phyloP scores from a whole-genome alignment of 495 filamentous ascomycete genomes.

The Tetracladium marchalianum region DNA sequence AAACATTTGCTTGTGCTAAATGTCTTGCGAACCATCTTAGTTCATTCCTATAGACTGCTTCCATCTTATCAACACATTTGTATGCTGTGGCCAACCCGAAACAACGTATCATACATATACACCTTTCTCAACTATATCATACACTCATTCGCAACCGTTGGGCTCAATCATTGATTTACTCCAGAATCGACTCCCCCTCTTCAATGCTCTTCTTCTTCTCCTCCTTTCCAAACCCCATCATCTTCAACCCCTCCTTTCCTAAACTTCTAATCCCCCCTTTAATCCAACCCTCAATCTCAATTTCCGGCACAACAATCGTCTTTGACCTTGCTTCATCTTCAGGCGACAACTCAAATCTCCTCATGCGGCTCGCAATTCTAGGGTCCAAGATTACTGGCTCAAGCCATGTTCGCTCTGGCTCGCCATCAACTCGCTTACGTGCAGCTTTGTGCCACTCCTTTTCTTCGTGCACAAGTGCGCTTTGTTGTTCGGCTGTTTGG shows the following conservation, averaged over 20 bases:
- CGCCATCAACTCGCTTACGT: constrained; percentile 48
- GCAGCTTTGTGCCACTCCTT: constrained; percentile 77
- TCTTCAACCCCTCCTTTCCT: constrained; percentile 7
- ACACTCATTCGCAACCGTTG: no score
- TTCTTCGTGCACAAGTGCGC: constrained; percentile 68
- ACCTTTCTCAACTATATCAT: no score
- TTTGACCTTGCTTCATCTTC: constrained; percentile 60
- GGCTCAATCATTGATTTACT: constrained; percentile 3
- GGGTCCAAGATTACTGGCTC: constrained; percentile 69
- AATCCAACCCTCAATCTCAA: constrained; percentile 56
- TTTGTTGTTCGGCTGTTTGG: constrained; percentile 48
- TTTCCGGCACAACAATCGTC: constrained; percentile 49
- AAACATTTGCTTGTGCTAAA: no score
- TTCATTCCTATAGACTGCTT: no score
- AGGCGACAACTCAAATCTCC: constrained; percentile 52
- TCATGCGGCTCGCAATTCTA: constrained; percentile 74
- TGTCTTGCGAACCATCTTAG: no score
- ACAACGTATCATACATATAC: no score
- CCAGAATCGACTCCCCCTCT: constrained; percentile 7
- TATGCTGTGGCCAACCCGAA: no score
- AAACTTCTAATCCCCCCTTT: constrained; percentile 30
- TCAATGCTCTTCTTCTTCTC: constrained; percentile 1
- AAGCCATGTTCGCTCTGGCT: constrained; percentile 59
- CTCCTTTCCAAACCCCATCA: constrained; percentile 8
- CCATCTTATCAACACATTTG: no score